Evolutionary conservation across 2,329 filamentous ascomycete species (phyloP).

Genomic region (Dothidotthia symphoricarpi): DNA sequence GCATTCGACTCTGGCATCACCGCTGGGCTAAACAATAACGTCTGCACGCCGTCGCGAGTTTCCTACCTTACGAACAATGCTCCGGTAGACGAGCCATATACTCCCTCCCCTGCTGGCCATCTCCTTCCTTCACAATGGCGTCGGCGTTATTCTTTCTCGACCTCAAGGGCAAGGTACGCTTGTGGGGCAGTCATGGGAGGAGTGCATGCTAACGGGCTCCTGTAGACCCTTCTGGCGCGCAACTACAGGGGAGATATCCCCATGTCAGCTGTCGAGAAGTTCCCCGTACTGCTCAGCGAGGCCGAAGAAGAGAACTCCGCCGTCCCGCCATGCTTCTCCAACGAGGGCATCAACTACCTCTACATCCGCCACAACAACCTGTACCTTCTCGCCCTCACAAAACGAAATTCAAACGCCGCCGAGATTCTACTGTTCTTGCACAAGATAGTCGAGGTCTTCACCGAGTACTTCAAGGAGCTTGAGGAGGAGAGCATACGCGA

Average conservation of each 20-base stretch:
- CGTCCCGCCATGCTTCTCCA: constrained; percentile 95
- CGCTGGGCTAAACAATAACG: no score
- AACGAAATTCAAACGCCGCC: constrained; percentile 97
- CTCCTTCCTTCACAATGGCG: constrained; percentile 64
- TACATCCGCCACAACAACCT: constrained; percentile 99
- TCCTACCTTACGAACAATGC: constrained; percentile 18
- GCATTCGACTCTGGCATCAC: no score
- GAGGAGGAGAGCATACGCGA: constrained; percentile 98
- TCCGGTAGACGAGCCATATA: constrained; percentile 9
- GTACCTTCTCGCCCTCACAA: constrained; percentile 94
- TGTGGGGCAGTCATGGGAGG: constrained; percentile 21
- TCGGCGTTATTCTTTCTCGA: constrained; percentile 98
- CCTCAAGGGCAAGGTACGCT: constrained; percentile 93
- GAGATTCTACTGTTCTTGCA: constrained; percentile 98
- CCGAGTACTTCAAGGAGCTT: constrained; percentile 98
- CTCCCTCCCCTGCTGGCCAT: constrained; percentile 3
- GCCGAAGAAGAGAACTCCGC: constrained; percentile 98
- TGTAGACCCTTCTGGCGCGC: constrained; percentile 89
- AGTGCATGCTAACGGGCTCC: constrained; percentile 28
- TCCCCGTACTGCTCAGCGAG: constrained; percentile 91
- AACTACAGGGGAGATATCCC: constrained; percentile 99
- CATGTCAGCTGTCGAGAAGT: constrained; percentile 98
- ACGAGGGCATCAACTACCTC: constrained; percentile 99
- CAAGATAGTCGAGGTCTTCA: constrained; percentile 98
- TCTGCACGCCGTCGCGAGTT: no score